Base-by-base conservation (phyloP, 495 filamentous ascomycete genomes). In the Aspergillus hancockii region DNA sequence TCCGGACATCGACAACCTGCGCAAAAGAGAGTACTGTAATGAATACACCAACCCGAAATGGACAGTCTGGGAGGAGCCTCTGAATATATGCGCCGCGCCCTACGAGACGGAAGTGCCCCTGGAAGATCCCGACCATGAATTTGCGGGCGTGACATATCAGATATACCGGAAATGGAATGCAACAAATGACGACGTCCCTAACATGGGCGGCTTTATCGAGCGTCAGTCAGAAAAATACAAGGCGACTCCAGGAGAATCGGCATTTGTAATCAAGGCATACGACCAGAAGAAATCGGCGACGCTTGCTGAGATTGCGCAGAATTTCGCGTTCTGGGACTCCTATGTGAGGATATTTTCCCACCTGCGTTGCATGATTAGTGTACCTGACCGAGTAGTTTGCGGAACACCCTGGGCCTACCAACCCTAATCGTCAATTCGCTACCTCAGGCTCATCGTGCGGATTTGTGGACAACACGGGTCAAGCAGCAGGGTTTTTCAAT, bases 201-300 rank as follows among this genome's bases (percentile, higher is more conserved):
- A 68, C 49, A 77, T 79, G 75, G 68, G 60, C 16, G 75, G 75
- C 52, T 79, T 76, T 54, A 67, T 79, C 49, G 72, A 76, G 62
- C 71, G 75, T 8, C 73, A 77, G 53, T 74, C 71, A n/a, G 75
- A 77, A 30, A 72, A 71, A 58, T 79, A 76, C 54, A 51, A 57
- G 19, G 64, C 69, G 19, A 75, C 73, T 36, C 75, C 75, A 2
- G 72, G 73, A 9, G 72, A 76, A 45, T 58, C 72, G 1, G 55
- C 69, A 1, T 76, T 74, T 50, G 74, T 75, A 40, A 78, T 78
- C 66, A 73, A 75, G 59, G 73, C 72, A 5, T 77, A 75, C 34
- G 57, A 66, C 38, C 47, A 73, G 61, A 71, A 75, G 65, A 73
- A 75, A 63, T 64, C 75, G 19, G 58, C 69, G 1, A 63, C 69